phyloP scores from a whole-genome alignment of 148 eudicot genomes.

The Chenopodium suecicum region DNA sequence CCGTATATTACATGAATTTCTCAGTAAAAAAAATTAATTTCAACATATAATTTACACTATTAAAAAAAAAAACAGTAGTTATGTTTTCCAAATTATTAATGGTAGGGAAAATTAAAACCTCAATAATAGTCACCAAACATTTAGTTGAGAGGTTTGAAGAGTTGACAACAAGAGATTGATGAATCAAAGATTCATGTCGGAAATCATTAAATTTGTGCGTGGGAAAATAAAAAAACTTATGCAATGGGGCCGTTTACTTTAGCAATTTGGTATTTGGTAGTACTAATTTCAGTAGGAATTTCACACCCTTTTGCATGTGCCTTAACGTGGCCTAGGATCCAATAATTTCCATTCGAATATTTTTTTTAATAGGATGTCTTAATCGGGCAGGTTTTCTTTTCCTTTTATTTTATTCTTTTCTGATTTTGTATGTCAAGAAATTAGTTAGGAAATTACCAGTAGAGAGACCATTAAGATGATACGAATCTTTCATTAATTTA shows the following conservation, averaged over 20 bases:
- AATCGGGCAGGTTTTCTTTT: background rate
- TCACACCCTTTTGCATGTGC: slow-evolving; percentile 21
- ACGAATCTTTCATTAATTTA: background rate
- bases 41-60: too few species aligned
- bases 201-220: background rate
- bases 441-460: slow-evolving; percentile 10
- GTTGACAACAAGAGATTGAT: background rate
- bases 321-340: slow-evolving; percentile 26
- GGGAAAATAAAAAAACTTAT: background rate
- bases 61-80: too few species aligned
- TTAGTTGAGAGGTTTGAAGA: background rate
- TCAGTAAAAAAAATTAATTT: too few species aligned
- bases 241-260: slow-evolving; percentile 4
- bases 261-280: background rate
- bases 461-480: background rate
- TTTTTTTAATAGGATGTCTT: background rate
- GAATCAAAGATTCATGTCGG: slow-evolving; percentile 17
- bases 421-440: slow-evolving; percentile 13
- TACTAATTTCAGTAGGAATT: background rate
- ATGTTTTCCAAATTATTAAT: too few species aligned
- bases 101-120: background rate
- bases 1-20: too few species aligned
- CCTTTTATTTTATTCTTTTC: background rate
- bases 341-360: slow-evolving; percentile 9
- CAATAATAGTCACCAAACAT: background rate